Evolutionary conservation across 164 flowering plant genomes (phyloP), one percentile per base, ranked within the genome.

Genomic region (Akebia trifoliata): DNA sequence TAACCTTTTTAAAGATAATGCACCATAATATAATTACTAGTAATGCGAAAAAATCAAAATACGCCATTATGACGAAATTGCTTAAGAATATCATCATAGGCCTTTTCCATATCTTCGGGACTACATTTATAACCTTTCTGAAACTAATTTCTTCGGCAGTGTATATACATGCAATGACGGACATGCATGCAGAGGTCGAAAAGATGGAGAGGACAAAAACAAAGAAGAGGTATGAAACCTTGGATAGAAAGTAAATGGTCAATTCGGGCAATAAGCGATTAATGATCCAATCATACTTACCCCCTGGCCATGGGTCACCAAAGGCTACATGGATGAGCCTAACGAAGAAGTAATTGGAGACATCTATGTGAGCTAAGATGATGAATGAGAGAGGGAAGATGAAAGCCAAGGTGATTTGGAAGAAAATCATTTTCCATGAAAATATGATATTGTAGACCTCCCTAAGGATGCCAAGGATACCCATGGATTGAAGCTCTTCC

Each of bases 341-440:
- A 8, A 43, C 1, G 63, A 63, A 63, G 67, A 85, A 61, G 60
- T 61, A 15, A 8, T 67, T 29, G 12, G 84, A 74, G 9, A 81
- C 25, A 21, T 74, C 54, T 47, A 68, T 64, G 56, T 81, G 76
- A 25, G 81, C 71, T 6, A 84, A 40, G 79, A 69, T 75, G 68
- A 82, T 62, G 78, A 80, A 58, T 40, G 85, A 71, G 17, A 85
- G 70, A 14, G 91, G 91, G 59, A 85, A 76, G 77, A 85, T 78
- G 10, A 85, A 56, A 56, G 85, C 10, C 0, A 85, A 58, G 9
- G 84, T 65, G 59, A 85, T 76, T 53, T 75, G 69, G 75, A 26
- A 46, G 78, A 84, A 78, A 72, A 82, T 64, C 57, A 67, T 75
- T 4, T 70, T 37, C 50, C 74, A 76, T 58, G 74, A 47, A 60